Conservation (phyloP, 139 green algal species). For the Choricystis sp. region DNA sequence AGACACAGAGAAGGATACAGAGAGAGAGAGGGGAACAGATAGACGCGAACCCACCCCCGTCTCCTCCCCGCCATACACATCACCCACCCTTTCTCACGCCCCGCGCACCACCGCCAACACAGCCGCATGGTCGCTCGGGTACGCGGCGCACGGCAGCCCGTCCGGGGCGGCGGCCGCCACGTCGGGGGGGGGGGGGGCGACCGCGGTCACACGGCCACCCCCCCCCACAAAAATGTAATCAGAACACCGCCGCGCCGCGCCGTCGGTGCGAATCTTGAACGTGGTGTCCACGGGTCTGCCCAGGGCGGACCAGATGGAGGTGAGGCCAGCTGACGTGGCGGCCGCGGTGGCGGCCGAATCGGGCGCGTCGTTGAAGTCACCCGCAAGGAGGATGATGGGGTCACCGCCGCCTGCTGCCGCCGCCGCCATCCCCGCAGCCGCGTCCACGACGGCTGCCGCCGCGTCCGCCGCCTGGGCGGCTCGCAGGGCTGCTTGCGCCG, state of each 20-base stretch:
- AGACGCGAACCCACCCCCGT: background rate
- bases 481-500: background rate
- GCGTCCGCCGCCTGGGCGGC: background rate
- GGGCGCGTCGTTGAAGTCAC: background rate
- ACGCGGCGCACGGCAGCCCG: slow-evolving; percentile 19
- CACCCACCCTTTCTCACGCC: background rate
- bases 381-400: background rate
- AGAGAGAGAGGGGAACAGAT: background rate
- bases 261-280: background rate
- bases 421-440: background rate
- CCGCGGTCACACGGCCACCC: no score
- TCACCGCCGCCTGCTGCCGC: no score
- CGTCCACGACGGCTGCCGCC: background rate
- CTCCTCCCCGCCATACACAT: no score
- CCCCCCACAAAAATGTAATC: no score
- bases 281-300: background rate
- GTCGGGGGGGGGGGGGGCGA: slow-evolving; percentile 13
- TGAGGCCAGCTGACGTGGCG: background rate
- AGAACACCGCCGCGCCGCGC: slow-evolving; percentile 5
- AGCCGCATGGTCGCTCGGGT: slow-evolving; percentile 31
- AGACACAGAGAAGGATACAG: background rate
- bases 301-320: background rate
- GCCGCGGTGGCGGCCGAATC: background rate
- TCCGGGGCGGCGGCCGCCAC: background rate
- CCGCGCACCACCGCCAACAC: slow-evolving; percentile 17